These are phyloP conservation scores for Sphaerulina vaccinii DNA, from an alignment of 2,329 filamentous ascomycete species.

Conservation along the genomic window DNA sequence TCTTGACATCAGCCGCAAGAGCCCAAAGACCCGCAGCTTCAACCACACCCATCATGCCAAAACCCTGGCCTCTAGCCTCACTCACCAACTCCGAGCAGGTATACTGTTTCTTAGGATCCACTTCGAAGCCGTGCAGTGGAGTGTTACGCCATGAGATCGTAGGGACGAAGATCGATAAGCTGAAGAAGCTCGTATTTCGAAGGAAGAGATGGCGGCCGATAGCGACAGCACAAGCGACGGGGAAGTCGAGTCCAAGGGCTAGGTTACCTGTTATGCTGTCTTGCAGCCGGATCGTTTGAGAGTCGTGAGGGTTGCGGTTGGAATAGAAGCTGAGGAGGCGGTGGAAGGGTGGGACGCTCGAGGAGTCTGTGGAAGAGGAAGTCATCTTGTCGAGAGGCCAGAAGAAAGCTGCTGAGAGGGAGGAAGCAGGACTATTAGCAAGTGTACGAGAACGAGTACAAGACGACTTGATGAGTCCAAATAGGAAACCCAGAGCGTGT, in stretches of 20 bases:
- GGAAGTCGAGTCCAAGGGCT: constrained; percentile 40
- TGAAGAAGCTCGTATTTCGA: constrained; percentile 35
- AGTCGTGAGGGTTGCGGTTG: constrained; percentile 31
- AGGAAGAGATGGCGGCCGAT: constrained; percentile 37
- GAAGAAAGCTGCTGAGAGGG: neutral
- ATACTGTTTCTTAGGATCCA: constrained; percentile 36
- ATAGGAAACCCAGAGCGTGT: constrained; percentile 6
- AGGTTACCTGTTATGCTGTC: constrained; percentile 40
- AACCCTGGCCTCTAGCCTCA: constrained; percentile 24
- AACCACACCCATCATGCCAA: constrained; percentile 25
- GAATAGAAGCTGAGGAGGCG: constrained; percentile 41
- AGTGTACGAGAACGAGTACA: neutral
- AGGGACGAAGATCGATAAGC: constrained; percentile 38
- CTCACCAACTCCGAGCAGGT: constrained; percentile 31
- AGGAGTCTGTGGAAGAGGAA: constrained; percentile 1
- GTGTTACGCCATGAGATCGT: constrained; percentile 32
- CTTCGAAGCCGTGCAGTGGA: constrained; percentile 33
- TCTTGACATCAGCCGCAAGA: constrained; percentile 35
- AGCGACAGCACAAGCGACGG: constrained; percentile 37
- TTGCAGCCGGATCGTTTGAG: constrained; percentile 37
- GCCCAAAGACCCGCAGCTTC: constrained; percentile 39
- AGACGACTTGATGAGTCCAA: constrained; percentile 2
- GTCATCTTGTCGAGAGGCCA: neutral
- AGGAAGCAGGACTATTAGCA: neutral
- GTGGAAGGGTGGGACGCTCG: constrained; percentile 36